Conservation (phyloP, 2,329 filamentous ascomycete species). For the Lizonia empirigonia region DNA sequence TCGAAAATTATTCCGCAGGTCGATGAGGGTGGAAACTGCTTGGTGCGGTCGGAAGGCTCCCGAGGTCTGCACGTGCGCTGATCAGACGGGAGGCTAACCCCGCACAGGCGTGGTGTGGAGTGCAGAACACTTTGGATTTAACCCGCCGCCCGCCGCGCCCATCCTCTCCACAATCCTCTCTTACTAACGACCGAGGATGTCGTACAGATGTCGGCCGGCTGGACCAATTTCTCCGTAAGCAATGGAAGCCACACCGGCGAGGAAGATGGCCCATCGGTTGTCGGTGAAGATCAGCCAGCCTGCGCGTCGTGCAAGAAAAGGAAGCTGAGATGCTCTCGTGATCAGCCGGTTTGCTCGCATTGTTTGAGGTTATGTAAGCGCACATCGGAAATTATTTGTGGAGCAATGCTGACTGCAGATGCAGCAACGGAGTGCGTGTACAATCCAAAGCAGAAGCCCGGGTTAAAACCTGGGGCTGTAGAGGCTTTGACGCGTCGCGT, state of each 20-base stretch:
- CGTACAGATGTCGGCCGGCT: conserved; percentile 40
- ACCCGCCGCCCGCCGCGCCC: conserved; percentile 32
- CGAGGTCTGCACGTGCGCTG: conserved; percentile 16
- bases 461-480: conserved; percentile 41
- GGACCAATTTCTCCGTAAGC: conserved; percentile 42
- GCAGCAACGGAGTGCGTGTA: conserved; percentile 40
- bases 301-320: conserved; percentile 42
- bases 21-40: conserved; percentile 6
- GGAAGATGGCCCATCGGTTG: conserved; percentile 31
- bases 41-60: conserved; percentile 8
- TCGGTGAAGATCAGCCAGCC: conserved; percentile 39
- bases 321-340: conserved; percentile 41
- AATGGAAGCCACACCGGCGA: conserved; percentile 32
- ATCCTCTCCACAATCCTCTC: conserved; percentile 27
- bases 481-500: conserved; percentile 44
- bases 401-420: conserved; percentile 16
- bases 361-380: conserved; percentile 41
- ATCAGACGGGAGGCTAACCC: conserved; percentile 30
- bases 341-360: conserved; percentile 41
- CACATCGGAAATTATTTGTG: neutral
- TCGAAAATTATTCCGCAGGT: neutral
- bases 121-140: conserved; percentile 33
- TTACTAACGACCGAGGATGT: conserved; percentile 27
- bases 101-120: conserved; percentile 33
- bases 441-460: conserved; percentile 42